A percentile compares a stretch with the other conserved stretches of the same genome.
phyloP scores from a whole-genome alignment of 305 asterid species.

The Fraxinus angustifolia region DNA sequence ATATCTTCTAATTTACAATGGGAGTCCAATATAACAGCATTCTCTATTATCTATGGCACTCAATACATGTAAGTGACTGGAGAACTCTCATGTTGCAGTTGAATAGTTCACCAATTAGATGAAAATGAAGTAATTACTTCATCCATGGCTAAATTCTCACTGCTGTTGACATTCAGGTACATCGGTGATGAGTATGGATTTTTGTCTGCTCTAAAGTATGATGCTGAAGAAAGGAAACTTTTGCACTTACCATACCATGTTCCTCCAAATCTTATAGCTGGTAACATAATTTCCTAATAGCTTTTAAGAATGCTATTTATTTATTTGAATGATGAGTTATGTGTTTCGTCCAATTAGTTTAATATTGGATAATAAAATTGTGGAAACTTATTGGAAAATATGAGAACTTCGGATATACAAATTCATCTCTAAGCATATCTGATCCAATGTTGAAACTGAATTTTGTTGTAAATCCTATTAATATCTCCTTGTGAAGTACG shows the following conservation, averaged over 20 bases:
- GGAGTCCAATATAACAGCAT: slow-evolving; percentile 94
- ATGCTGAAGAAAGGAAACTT: slow-evolving; percentile 55
- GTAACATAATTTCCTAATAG: slow-evolving; percentile 43
- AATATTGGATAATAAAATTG: slow-evolving; percentile 9
- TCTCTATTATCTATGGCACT: slow-evolving; percentile 69
- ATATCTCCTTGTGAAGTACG: not conserved
- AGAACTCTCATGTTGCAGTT: not conserved
- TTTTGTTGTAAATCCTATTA: not conserved
- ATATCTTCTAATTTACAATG: slow-evolving; percentile 62
- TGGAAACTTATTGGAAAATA: slow-evolving; percentile 15
- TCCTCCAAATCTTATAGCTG: slow-evolving; percentile 81
- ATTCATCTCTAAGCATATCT: slow-evolving; percentile 14
- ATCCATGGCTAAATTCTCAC: slow-evolving; percentile 19
- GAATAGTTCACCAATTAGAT: not conserved
- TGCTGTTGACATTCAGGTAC: slow-evolving; percentile 48
- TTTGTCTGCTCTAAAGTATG: slow-evolving; percentile 78
- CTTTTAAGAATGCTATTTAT: slow-evolving; percentile 15
- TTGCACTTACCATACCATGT: slow-evolving; percentile 65
- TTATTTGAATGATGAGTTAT: slow-evolving; percentile 15
- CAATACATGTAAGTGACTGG: slow-evolving; percentile 69
- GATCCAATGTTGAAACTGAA: not conserved
- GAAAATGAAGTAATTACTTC: slow-evolving; percentile 18
- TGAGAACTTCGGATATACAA: not conserved
- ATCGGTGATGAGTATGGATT: slow-evolving; percentile 91
- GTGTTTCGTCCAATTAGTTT: slow-evolving; percentile 7